Conservation (phyloP, 192 early-diverging fungal species). For the Backusella macrospora region DNA sequence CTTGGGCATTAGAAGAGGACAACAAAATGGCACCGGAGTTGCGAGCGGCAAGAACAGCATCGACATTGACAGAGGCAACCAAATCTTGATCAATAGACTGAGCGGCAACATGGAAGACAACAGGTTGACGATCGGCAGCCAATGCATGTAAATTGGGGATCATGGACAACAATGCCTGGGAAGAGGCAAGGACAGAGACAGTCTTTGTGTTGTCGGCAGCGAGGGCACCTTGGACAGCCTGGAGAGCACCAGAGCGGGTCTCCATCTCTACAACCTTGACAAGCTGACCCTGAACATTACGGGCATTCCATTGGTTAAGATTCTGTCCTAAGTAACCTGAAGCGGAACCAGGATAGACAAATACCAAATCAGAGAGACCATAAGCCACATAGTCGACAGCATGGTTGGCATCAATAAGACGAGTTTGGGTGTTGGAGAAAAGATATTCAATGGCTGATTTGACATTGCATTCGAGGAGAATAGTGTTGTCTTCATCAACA, state of each 20-base stretch:
- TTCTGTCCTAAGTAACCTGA: conserved; percentile 65
- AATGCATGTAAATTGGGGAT: conserved; percentile 82
- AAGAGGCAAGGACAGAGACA: conserved; percentile 67
- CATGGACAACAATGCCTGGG: conserved; percentile 78
- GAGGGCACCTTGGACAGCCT: conserved; percentile 78
- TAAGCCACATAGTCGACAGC: conserved; percentile 79
- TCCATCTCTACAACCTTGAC: conserved; percentile 77
- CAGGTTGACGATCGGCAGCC: conserved; percentile 56
- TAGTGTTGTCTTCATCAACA: conserved; percentile 35
- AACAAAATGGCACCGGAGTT: conserved; percentile 81
- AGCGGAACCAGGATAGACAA: conserved; percentile 78
- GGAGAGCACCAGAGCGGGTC: conserved; percentile 78
- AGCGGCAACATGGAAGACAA: conserved; percentile 85
- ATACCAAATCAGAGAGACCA: conserved; percentile 77
- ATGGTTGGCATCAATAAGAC: conserved; percentile 59
- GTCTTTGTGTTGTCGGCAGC: conserved; percentile 41
- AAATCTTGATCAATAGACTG: conserved; percentile 65
- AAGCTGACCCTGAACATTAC: conserved; percentile 70
- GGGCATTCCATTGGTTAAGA: conserved; percentile 66
- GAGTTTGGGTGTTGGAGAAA: conserved; percentile 28
- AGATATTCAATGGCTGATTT: conserved; percentile 26
- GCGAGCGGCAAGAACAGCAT: conserved; percentile 74
- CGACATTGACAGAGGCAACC: conserved; percentile 60
- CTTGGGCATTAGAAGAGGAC: conserved; percentile 77
- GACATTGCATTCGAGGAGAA: conserved; percentile 25